Evolutionary conservation across 352 stramenopile species (phyloP).

Genomic region (Globisporangium megalacanthum): DNA sequence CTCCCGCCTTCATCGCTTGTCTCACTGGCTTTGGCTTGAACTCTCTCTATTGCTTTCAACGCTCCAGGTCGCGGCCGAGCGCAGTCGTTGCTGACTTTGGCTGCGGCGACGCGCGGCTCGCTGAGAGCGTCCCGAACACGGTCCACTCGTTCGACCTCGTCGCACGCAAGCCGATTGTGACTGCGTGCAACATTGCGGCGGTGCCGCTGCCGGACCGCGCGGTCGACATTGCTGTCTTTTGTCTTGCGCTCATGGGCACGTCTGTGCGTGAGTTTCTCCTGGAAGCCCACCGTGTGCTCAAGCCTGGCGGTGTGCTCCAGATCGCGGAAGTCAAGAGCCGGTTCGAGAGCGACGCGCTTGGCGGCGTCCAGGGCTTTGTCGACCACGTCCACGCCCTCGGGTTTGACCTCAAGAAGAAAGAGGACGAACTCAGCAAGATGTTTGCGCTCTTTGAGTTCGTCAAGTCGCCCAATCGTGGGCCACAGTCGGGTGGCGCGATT

Average conservation of each 20-base stretch:
- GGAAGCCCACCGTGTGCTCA: conserved; percentile 94
- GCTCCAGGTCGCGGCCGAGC: conserved; percentile 48
- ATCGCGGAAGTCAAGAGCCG: conserved; percentile 81
- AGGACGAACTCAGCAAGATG: conserved; percentile 84
- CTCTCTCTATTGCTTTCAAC: not conserved
- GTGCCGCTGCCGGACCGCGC: conserved; percentile 83
- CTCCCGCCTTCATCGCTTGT: no score
- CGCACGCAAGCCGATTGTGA: conserved; percentile 85
- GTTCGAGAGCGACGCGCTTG: conserved; percentile 67
- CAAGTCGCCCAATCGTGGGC: conserved; percentile 44
- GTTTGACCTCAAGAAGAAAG: conserved; percentile 59
- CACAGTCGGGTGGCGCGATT: conserved; percentile 44
- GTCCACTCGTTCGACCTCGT: conserved; percentile 99
- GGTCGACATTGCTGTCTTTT: conserved; percentile 97
- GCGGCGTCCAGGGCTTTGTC: conserved; percentile 64
- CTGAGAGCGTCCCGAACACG: conserved; percentile 81
- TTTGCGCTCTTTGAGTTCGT: conserved; percentile 82
- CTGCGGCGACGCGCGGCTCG: conserved; percentile 96
- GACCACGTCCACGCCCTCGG: conserved; percentile 50
- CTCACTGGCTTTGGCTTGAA: not conserved
- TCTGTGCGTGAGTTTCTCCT: conserved; percentile 96
- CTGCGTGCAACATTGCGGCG: conserved; percentile 97
- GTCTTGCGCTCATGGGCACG: conserved; percentile 97
- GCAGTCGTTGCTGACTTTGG: conserved; percentile 96
- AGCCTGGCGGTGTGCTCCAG: conserved; percentile 89